These are phyloP conservation scores for Emmonsia crescens DNA, from an alignment of 2,329 filamentous ascomycete genomes.

Conservation along the genomic window DNA sequence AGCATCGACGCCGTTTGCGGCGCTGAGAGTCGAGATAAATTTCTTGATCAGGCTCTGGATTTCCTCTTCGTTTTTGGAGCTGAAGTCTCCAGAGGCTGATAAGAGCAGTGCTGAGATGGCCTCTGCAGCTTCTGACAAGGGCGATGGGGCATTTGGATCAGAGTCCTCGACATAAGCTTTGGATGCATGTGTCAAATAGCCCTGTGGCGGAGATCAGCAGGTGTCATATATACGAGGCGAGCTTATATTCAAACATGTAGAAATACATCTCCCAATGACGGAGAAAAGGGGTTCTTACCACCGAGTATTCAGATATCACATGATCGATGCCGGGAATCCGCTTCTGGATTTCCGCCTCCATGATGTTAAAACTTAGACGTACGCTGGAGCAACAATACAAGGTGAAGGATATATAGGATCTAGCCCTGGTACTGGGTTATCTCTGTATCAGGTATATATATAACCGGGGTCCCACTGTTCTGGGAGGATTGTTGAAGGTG, in stretches of 20 bases:
- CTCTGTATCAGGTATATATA: background rate
- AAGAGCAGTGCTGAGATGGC: constrained; percentile 79
- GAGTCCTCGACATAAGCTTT: constrained; percentile 65
- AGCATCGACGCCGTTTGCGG: constrained; percentile 57
- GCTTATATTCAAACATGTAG: background rate
- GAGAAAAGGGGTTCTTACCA: constrained; percentile 30
- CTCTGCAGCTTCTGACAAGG: constrained; percentile 71
- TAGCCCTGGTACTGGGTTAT: constrained; percentile 4
- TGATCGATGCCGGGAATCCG: constrained; percentile 81
- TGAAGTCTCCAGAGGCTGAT: constrained; percentile 81
- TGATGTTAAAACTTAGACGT: constrained; percentile 30
- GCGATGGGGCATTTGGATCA: constrained; percentile 59
- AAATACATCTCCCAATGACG: background rate
- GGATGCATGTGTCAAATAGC: constrained; percentile 88
- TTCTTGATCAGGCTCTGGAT: constrained; percentile 78
- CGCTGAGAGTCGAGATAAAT: constrained; percentile 74
- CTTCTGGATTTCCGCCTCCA: constrained; percentile 81
- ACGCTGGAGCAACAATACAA: constrained; percentile 12
- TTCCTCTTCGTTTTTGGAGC: constrained; percentile 58
- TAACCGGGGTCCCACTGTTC: background rate
- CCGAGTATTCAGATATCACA: constrained; percentile 81
- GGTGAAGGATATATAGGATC: background rate
- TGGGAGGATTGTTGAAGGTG: background rate
- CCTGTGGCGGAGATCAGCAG: constrained; percentile 31
- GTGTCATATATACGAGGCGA: background rate